Evolutionary conservation across 768 basidiomycete species (phyloP), one percentile per base, ranked within the genome.

Genomic region (Dioszegia aurantiaca): DNA sequence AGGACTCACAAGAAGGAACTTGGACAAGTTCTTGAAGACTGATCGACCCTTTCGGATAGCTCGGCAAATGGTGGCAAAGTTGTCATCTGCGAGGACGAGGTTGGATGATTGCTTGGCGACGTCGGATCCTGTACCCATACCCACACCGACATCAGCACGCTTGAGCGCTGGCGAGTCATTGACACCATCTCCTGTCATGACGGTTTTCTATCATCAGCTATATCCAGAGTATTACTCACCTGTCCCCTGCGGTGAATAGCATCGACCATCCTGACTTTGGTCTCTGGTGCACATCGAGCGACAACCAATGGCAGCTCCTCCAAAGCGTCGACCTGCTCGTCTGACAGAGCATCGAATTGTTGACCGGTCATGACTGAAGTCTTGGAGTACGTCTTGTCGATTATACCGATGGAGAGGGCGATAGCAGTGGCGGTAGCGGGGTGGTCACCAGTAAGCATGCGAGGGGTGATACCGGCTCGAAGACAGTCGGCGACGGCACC

Each of bases 1-100:
- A 39, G n/a, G 19, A 41, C 63, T 47, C 41, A 64, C 63, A 46
- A 84, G 74, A 28, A 83, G 77, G 67, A 84, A 84, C 56, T 82
- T 80, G 47, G 81, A 79, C 58, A 86, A 81, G 73, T 84, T 85
- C 56, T 79, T 78, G 74, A 84, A 82, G 4, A 83, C 76, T 76
- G 77, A 85, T 82, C 78, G 83, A 60, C 86, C 86, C 70, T 85
- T 85, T 71, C 84, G 80, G 64, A 86, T 82, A 1, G 83, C 86
- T 42, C 80, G 80, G 47, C 84, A 79, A 59, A 87, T 86, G 1
- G 84, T 83, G 1, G 84, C 82, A 63, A 87, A 85, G 68, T 85
- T 84, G 68, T 84, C 83, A 56, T 85, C 82, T 47, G 85, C 79
- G 16, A 87, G 79, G 16, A 87, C 81, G 54, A 86, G 80, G 64